phyloP scores from a whole-genome alignment of 257 asterid species.

The Coffea canephora region DNA sequence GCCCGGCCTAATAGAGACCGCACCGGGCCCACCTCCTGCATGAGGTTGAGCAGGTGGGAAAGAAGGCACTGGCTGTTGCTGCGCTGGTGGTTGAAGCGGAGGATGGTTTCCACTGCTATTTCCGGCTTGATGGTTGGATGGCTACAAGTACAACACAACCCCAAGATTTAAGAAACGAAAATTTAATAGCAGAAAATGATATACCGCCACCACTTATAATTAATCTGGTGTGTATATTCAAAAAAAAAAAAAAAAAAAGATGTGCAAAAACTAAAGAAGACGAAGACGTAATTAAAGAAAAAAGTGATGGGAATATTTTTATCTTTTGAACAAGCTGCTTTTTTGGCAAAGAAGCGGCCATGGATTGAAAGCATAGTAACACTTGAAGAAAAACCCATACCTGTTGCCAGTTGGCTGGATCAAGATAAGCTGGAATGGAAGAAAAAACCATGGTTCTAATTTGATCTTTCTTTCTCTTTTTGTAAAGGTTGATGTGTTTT shows the following conservation, averaged over 20 bases:
- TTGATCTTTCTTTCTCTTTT: constrained; percentile 63
- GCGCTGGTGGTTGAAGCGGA: constrained; percentile 32
- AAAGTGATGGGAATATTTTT: constrained; percentile 51
- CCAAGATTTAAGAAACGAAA: neutral
- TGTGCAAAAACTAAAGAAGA: constrained; percentile 20
- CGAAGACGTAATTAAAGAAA: constrained; percentile 15
- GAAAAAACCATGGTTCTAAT: constrained; percentile 77
- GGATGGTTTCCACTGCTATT: constrained; percentile 44
- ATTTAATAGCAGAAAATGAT: constrained; percentile 22
- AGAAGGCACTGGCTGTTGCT: constrained; percentile 31
- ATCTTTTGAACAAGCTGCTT: constrained; percentile 48
- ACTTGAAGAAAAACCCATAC: constrained; percentile 35
- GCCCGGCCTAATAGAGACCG: constrained; percentile 68
- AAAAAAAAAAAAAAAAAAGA: constrained; percentile 2
- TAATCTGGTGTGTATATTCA: neutral
- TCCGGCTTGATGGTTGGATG: constrained; percentile 46
- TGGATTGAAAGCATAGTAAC: constrained; percentile 39
- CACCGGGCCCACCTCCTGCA: constrained; percentile 35
- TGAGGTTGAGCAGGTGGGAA: constrained; percentile 46
- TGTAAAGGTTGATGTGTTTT: constrained; percentile 67
- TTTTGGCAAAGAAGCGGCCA: constrained; percentile 60
- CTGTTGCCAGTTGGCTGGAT: constrained; percentile 99
- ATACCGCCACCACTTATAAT: constrained; percentile 26
- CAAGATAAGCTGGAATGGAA: constrained; percentile 92
- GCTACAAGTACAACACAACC: constrained; percentile 35